Base-by-base conservation (phyloP, 2,329 filamentous ascomycete genomes). In the Curvularia sp. region DNA sequence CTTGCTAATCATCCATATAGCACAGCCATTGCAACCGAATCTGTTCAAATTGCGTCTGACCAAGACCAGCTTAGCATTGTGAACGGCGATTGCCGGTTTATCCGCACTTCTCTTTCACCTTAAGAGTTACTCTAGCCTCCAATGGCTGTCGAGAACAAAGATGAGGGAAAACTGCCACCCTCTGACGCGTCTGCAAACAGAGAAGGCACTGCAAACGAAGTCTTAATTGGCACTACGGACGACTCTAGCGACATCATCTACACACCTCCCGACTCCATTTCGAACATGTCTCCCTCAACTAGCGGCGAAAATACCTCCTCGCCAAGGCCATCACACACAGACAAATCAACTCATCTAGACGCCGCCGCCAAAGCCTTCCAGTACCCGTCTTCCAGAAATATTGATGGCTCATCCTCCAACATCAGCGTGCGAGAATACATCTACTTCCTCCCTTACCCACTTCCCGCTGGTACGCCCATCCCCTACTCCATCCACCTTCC, bases 361-460 rank as follows among this genome's bases (percentile, higher is more conserved):
- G 59, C 43, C 35, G 41, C 55, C 43, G 44, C 43, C 57, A 61
- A 38, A 3, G 43, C 60, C 33, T 31, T 46, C 3, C 44, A 55
- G 30, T 15, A 8, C 22, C 8, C 26, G 12, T 9, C 20, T 7
- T 10, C 51, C 39, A 47, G 30, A 49, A 42, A 58, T 42, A 51
- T 49, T 39, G 38, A 53, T 26, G 58, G 51, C 51, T 39, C 49
- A 28, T 30, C 43, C 49, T 54, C 35, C 47, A 46, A 39, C 51
- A 59, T 51, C 12, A 53, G 58, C 66, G 22, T 75, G 68, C 83
- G 88, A 46, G 78, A 83, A 49, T 85, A 82, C 62, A 88, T 89
- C 64, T 82, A 82, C 59, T 88, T 86, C 84, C 77, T 84, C 3
- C 83, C 83, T 0, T 60, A 74, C 54, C 73, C 74, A 0, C 61